These are phyloP conservation scores for Chaetomium globosum DNA, from an alignment of 2,329 filamentous ascomycete species.

Conservation along the genomic window DNA sequence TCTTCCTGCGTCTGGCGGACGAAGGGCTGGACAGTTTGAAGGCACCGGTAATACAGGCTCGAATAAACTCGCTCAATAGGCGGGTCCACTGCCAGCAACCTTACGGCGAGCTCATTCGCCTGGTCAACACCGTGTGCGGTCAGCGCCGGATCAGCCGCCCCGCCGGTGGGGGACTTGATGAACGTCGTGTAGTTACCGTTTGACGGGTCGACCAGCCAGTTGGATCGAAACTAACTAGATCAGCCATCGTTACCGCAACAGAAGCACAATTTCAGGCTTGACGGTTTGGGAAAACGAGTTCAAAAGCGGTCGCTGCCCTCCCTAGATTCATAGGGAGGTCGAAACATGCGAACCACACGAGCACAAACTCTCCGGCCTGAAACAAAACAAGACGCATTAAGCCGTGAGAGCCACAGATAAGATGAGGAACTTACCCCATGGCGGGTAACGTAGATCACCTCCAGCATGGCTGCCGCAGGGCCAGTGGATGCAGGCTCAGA, in stretches of 20 bases:
- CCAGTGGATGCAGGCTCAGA: background rate
- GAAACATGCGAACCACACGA: constrained; percentile 3
- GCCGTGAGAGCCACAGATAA: background rate
- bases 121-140: constrained; percentile 85
- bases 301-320: background rate
- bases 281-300: constrained; percentile 1
- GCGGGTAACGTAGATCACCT: constrained; percentile 72
- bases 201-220: constrained; percentile 80
- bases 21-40: constrained; percentile 79
- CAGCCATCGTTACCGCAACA: constrained; percentile 22
- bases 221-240: constrained; percentile 74
- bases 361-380: constrained; percentile 4
- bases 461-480: constrained; percentile 55
- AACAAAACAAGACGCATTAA: constrained; percentile 11
- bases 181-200: constrained; percentile 76
- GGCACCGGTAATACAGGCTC: constrained; percentile 82
- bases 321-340: background rate
- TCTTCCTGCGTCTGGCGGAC: constrained; percentile 41
- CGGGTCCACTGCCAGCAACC: constrained; percentile 64
- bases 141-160: constrained; percentile 83
- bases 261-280: background rate
- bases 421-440: constrained; percentile 65
- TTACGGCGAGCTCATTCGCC: constrained; percentile 71
- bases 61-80: constrained; percentile 78
- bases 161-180: constrained; percentile 81